These are phyloP conservation scores for Trichoderma asperelloides DNA, from an alignment of 495 filamentous ascomycete species.

Conservation along the genomic window DNA sequence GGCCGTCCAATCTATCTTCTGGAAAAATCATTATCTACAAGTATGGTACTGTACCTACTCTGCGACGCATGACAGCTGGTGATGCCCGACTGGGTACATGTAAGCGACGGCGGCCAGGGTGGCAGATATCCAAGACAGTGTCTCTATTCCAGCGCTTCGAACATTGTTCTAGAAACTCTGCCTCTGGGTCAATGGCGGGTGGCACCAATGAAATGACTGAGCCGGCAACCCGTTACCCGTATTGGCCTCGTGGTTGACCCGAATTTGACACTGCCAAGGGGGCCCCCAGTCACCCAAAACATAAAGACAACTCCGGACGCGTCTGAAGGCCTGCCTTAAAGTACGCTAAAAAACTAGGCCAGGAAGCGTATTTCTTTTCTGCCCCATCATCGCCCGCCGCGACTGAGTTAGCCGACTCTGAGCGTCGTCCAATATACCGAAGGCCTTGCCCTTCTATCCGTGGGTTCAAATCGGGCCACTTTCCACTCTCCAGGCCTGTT, in stretches of 20 bases:
- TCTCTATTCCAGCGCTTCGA: not conserved
- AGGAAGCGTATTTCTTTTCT: not conserved
- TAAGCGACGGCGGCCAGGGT: too few relatives aligned
- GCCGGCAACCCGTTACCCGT: not conserved
- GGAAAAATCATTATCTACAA: not conserved
- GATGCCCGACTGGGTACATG: not conserved
- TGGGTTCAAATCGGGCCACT: not conserved
- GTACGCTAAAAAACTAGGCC: not conserved
- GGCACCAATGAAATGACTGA: not conserved
- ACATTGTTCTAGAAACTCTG: not conserved
- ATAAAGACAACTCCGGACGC: not conserved
- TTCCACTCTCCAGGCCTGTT: not conserved
- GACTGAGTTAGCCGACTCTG: not conserved
- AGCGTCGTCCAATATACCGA: not conserved
- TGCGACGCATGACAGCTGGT: not conserved
- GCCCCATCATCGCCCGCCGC: not conserved
- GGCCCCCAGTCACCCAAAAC: not conserved
- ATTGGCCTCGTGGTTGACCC: not conserved
- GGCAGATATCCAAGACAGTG: not conserved
- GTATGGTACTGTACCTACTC: not conserved
- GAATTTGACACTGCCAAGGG: not conserved
- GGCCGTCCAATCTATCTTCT: not conserved
- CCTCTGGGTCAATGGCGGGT: not conserved
- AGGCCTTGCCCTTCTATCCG: slow-evolving; percentile 1
- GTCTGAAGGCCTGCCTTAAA: not conserved